Evolutionary conservation across 345 rosid species (phyloP), one percentile per base, ranked within the genome.

Genomic region (Cochlearia excelsa): DNA sequence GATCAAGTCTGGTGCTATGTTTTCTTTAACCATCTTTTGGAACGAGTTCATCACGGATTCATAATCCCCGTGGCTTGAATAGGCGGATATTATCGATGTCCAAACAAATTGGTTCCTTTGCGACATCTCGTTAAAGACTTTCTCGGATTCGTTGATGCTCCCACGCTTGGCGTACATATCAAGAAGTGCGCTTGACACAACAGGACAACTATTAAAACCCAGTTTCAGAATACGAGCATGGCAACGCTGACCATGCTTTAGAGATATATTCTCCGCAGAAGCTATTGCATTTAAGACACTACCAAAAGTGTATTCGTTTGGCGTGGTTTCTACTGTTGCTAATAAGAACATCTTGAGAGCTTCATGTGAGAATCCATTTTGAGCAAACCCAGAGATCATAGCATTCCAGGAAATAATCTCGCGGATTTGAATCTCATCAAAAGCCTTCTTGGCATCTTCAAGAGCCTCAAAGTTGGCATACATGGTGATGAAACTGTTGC

Each of bases 131-230:
- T 46, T 23, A 56, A 87, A 91, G 50, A 87, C 90, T 63, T 73
- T 77, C 41, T 77, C 72, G 8, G 96, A 81, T 53, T 91, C 95
- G 6, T 39, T 54, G 54, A 88, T 84, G 79, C 82, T 84, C 55
- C 98, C 96, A 5, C 95, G 89, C 82, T 88, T 91, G 11, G 91
- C 96, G 37, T 87, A 87, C 98, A 91, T 91, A 67, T 91, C 92
- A 27, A 91, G 94, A 42, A 87, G 91, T 42, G 95, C 88, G 51
- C 85, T 72, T 30, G 86, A 85, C 54, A 91, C 81, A 31, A 87
- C 67, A 7, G 86, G 86, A 54, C 87, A 75, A 0, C 68, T 66
- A 70, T 75, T 66, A 4, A 82, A 60, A 44, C 95, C 98, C 11
- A 77, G 72, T 69, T 85, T 91, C 63, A 81, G 65, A 26, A 88